Evolutionary conservation across 2,329 filamentous ascomycete genomes (phyloP).

Genomic region (Penicillium sp.): DNA sequence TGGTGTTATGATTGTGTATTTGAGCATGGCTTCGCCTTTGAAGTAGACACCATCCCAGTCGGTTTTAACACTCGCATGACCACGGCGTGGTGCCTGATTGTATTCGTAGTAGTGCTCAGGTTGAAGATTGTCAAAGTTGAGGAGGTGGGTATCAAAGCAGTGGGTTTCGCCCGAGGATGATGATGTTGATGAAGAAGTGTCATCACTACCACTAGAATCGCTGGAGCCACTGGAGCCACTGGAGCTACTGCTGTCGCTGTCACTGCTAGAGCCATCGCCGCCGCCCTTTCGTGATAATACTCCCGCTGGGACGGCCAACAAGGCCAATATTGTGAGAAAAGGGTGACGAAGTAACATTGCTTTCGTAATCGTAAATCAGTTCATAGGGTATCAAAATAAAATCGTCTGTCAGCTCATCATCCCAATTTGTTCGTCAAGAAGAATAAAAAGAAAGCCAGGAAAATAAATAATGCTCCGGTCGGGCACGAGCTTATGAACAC

Average conservation of each 20-base stretch:
- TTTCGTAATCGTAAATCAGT: not conserved
- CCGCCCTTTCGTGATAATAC: slow-evolving; percentile 5
- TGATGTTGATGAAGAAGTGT: not conserved
- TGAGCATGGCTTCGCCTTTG: slow-evolving; percentile 4
- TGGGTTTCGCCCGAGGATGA: not conserved
- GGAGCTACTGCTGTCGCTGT: not conserved
- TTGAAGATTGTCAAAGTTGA: slow-evolving; percentile 1
- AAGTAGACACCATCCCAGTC: slow-evolving; percentile 8
- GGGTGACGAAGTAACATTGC: not conserved
- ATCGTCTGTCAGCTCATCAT: not conserved
- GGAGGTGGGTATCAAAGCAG: slow-evolving; percentile 5
- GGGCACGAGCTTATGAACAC: not conserved
- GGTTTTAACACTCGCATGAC: slow-evolving; percentile 4
- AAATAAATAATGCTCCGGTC: not conserved
- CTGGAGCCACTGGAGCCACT: not conserved
- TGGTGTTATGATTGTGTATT: slow-evolving; percentile 5
- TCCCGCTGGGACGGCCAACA: not conserved
- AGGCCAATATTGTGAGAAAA: not conserved
- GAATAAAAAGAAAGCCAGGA: not conserved
- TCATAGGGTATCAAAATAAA: not conserved
- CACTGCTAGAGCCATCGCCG: not conserved
- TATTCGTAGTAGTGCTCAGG: slow-evolving; percentile 4
- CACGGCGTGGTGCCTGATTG: not conserved
- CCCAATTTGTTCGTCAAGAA: not conserved
- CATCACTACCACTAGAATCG: not conserved